Conservation (phyloP, 2,329 filamentous ascomycete species). For the Lachnellula cervina region DNA sequence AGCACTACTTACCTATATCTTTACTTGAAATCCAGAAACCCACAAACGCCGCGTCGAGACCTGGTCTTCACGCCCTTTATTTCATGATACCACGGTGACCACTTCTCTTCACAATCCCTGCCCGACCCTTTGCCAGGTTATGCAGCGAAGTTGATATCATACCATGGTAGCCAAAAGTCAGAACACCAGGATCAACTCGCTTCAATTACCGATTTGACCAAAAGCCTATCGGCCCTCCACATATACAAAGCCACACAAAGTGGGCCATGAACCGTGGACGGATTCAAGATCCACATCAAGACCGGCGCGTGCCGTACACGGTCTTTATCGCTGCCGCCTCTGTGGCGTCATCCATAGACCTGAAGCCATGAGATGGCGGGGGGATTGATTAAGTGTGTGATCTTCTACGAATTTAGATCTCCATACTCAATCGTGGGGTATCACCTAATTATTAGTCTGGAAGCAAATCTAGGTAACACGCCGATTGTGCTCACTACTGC, state of each 20-base stretch:
- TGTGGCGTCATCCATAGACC: conserved; percentile 8
- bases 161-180: conserved; percentile 11
- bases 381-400: conserved; percentile 8
- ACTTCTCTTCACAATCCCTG: conserved; percentile 6
- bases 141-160: conserved; percentile 13
- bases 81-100: conserved; percentile 7
- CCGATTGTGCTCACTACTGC: conserved; percentile 7
- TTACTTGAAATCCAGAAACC: neutral
- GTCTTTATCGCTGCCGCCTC: conserved; percentile 1
- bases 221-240: conserved; percentile 6
- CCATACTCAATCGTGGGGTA: neutral
- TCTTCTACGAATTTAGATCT: conserved; percentile 4
- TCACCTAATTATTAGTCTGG: conserved; percentile 8
- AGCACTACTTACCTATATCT: neutral
- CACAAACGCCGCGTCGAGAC: neutral
- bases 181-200: neutral
- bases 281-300: neutral
- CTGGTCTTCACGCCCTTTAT: neutral
- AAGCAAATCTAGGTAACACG: neutral
- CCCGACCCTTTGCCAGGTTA: conserved; percentile 12
- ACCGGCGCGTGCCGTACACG: conserved; percentile 1
- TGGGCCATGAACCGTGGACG: conserved; percentile 2
- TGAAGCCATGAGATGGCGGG: neutral
- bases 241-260: neutral
- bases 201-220: neutral